Conservation (phyloP, 2,329 filamentous ascomycete species). For the Pseudogymnoascus pannorum region DNA sequence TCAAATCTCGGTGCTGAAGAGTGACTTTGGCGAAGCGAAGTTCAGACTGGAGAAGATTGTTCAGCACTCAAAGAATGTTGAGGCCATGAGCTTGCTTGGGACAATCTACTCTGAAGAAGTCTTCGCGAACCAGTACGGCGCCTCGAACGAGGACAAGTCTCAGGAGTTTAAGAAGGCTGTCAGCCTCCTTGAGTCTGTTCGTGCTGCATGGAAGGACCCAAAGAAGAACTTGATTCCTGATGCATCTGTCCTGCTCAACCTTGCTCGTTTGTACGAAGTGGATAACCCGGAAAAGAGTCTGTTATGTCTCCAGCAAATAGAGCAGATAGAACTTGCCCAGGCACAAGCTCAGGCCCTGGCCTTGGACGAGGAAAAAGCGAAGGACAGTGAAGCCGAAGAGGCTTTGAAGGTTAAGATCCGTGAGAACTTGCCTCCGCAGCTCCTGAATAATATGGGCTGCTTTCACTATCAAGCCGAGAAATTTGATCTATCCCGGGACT, state of each 20-base stretch:
- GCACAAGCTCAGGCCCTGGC: constrained; percentile 33
- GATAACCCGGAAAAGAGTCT: constrained; percentile 85
- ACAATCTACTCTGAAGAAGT: constrained; percentile 93
- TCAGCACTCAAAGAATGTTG: constrained; percentile 72
- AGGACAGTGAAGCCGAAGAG: constrained; percentile 52
- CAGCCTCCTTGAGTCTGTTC: constrained; percentile 73
- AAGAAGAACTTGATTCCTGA: constrained; percentile 79
- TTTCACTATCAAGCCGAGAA: constrained; percentile 89
- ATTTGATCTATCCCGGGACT: constrained; percentile 68
- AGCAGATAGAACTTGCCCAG: constrained; percentile 78
- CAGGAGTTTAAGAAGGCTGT: constrained; percentile 82
- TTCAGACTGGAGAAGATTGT: constrained; percentile 91
- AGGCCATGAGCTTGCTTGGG: constrained; percentile 87
- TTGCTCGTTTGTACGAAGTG: constrained; percentile 82
- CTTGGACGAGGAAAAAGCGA: constrained; percentile 58
- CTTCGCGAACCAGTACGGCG: constrained; percentile 66
- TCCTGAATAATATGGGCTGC: constrained; percentile 95
- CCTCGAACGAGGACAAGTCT: constrained; percentile 78
- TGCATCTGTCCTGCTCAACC: constrained; percentile 79
- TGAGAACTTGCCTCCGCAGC: constrained; percentile 75
- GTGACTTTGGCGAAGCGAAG: constrained; percentile 85
- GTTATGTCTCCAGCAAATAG: constrained; percentile 85
- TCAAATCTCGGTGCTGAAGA: constrained; percentile 77
- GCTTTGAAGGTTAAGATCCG: constrained; percentile 57
- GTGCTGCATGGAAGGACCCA: constrained; percentile 83